Evolutionary conservation across 371 early-diverging fungal species (phyloP), one percentile per base, ranked within the genome.

Genomic region (Globomyces sp.): DNA sequence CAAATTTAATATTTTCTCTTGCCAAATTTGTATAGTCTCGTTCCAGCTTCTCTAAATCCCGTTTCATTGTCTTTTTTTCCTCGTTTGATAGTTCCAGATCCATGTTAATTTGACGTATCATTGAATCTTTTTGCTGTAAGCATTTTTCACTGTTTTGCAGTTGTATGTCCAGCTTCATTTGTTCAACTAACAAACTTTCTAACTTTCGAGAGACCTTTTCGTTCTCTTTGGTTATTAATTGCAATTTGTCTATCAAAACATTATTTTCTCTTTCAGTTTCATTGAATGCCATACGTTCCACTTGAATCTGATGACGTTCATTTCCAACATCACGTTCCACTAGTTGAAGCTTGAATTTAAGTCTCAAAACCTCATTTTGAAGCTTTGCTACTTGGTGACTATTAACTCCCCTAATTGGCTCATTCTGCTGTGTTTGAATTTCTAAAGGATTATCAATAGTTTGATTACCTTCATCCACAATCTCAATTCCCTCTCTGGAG

Each of bases 261-360:
- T 34, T 11, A 11, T 51, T 51, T 51, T 51, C 52, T 51, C 52
- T 51, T 34, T 24, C 34, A 5, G 52, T 34, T 5, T 51, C 52
- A 24, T 51, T 34, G 13, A 5, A 24, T 24, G 52, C 13, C 34
- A 51, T 24, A 5, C 34, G 11, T 5, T 51, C 52, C 5, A 51
- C 34, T 5, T 51, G 52, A 51, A 24, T 51, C 34, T 51, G 52
- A 51, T 51, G 52, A 5, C 52, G 11, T 51, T 51, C 52, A 51
- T 51, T 51, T 51, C 34, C 24, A 13, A 51, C 52, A 24, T 51
- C 52, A 5, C 52, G 11, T 51, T 51, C 52, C 11, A 51, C 11
- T 8, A 51, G 11, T 34, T 51, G 52, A 11, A 24, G 24, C 34
- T 24, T 51, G 24, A 11, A 51, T 24, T 51, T 51, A 1, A 51